Percentiles rank a stretch among this genome's conserved stretches.
phyloP scores from a whole-genome alignment of 1,139 yeast species.

The Candida sanyaensis region DNA sequence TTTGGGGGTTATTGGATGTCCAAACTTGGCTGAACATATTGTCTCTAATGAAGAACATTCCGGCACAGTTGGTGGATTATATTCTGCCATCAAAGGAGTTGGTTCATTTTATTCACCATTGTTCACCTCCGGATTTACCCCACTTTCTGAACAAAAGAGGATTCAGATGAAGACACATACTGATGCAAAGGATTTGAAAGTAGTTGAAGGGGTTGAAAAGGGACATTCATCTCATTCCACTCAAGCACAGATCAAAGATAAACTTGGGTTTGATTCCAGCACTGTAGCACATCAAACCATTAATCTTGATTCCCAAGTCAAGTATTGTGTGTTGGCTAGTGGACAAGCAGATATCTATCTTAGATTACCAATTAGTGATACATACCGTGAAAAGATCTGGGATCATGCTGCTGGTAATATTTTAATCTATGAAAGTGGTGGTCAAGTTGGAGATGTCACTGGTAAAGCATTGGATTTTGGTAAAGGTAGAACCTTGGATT shows the following conservation, averaged over 20 bases:
- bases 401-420: slow-evolving; percentile 97
- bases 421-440: slow-evolving; percentile 88
- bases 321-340: slow-evolving; percentile 85
- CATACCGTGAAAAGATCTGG: slow-evolving; percentile 94
- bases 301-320: slow-evolving; percentile 93
- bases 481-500: slow-evolving; percentile 75
- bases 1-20: slow-evolving; percentile 95
- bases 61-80: slow-evolving; percentile 63
- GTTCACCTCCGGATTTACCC: slow-evolving; percentile 32
- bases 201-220: slow-evolving; percentile 96
- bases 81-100: slow-evolving; percentile 70
- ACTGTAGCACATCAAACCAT: slow-evolving; percentile 54
- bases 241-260: slow-evolving; percentile 72
- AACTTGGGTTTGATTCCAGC: slow-evolving; percentile 46
- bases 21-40: slow-evolving; percentile 69
- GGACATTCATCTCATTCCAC: slow-evolving; percentile 92
- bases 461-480: slow-evolving; percentile 82
- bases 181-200: slow-evolving; percentile 54
- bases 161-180: slow-evolving; percentile 47
- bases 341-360: slow-evolving; percentile 93
- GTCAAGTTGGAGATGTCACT: slow-evolving; percentile 79
- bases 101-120: slow-evolving; percentile 69
- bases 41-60: slow-evolving; percentile 35
- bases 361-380: slow-evolving; percentile 75
- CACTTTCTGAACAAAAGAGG: slow-evolving; percentile 38